A percentile compares a stretch with the other conserved stretches of the same genome.
Evolutionary conservation across 805 yeast species (phyloP).

Genomic region (Lipomyces lipofer): DNA sequence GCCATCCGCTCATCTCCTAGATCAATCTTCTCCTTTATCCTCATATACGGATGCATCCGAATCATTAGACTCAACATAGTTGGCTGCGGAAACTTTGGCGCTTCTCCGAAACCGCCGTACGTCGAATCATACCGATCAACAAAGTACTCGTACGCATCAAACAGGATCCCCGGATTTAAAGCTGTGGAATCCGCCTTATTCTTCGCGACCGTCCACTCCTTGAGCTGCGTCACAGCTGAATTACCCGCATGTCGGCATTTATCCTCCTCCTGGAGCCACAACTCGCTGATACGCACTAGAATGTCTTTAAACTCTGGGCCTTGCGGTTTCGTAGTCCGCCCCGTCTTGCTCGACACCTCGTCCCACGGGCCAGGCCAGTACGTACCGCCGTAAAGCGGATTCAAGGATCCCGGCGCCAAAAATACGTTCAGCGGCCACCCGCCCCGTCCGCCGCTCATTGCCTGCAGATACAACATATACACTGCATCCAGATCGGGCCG

Average conservation of each 20-base stretch:
- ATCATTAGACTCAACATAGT: conserved; percentile 36
- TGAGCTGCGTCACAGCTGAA: conserved; percentile 32
- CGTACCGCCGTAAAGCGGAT: conserved; percentile 44
- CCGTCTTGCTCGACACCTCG: conserved; percentile 21
- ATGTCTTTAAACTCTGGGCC: conserved; percentile 37
- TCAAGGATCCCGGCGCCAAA: conserved; percentile 39
- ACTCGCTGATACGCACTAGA: conserved; percentile 35
- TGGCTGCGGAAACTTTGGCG: conserved; percentile 43
- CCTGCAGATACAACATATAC: conserved; percentile 43
- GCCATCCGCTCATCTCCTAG: conserved; percentile 11
- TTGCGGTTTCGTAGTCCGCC: conserved; percentile 13
- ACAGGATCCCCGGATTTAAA: conserved; percentile 16
- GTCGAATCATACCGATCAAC: conserved; percentile 33
- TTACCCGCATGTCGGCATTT: conserved; percentile 37
- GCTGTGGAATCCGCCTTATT: conserved; percentile 18
- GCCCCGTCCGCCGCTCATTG: conserved; percentile 36
- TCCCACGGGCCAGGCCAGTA: conserved; percentile 42
- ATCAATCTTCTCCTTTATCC: conserved; percentile 22
- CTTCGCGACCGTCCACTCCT: conserved; percentile 29
- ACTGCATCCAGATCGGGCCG: conserved; percentile 46
- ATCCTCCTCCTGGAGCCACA: conserved; percentile 39
- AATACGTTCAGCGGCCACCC: conserved; percentile 47
- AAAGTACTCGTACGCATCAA: conserved; percentile 35
- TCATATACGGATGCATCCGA: conserved; percentile 8
- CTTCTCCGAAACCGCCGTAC: conserved; percentile 41